Evolutionary conservation across 1,139 yeast species (phyloP).

Genomic region (Groenewaldozyma sp.): DNA sequence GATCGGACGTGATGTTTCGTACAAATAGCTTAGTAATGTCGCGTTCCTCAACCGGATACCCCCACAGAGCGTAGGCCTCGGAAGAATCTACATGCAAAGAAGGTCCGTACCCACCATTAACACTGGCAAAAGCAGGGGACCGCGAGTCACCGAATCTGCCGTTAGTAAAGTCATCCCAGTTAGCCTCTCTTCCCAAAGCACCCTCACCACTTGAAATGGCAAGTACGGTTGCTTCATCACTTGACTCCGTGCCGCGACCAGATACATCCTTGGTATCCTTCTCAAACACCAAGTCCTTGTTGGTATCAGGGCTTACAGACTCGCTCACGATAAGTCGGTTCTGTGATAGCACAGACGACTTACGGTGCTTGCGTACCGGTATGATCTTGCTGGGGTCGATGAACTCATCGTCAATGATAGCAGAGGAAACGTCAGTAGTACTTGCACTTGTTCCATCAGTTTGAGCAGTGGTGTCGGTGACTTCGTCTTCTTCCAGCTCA

Average conservation of each 20-base stretch:
- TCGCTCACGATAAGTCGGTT: conserved; percentile 38
- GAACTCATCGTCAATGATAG: conserved; percentile 23
- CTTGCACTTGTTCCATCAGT: conserved; percentile 27
- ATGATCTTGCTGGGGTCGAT: background rate
- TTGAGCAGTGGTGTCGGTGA: background rate
- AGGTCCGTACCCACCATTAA: conserved; percentile 88
- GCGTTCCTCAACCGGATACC: conserved; percentile 52
- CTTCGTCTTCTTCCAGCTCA: background rate
- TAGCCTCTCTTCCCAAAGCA: conserved; percentile 79
- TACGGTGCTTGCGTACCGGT: conserved; percentile 32
- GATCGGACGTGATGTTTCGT: conserved; percentile 64
- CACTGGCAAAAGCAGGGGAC: conserved; percentile 94
- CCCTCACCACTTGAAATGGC: conserved; percentile 84
- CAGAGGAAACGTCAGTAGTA: conserved; percentile 10
- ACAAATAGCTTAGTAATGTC: conserved; percentile 66
- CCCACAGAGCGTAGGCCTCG: conserved; percentile 74
- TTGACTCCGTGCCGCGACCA: conserved; percentile 17
- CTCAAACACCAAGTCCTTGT: conserved; percentile 4
- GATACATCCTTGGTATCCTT: conserved; percentile 13
- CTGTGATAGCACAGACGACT: conserved; percentile 39
- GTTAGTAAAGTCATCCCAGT: conserved; percentile 98
- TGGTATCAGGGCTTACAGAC: conserved; percentile 7
- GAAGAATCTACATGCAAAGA: conserved; percentile 65
- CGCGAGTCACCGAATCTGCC: conserved; percentile 97
- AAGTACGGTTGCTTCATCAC: conserved; percentile 45